Conservation (phyloP, 1,139 yeast species). For the Arxiozyma slooffiae region DNA sequence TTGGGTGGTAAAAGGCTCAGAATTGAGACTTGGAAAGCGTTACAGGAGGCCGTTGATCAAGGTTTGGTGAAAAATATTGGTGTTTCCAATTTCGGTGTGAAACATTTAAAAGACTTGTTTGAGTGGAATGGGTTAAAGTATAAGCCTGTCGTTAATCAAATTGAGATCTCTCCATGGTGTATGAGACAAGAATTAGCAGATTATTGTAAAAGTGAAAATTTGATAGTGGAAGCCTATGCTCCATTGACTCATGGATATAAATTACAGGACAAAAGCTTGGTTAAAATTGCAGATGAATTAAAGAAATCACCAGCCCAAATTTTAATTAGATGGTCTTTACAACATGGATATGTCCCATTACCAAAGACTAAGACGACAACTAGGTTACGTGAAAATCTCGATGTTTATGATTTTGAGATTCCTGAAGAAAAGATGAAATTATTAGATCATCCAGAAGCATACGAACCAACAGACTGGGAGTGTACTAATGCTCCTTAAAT, state of each 20-base stretch:
- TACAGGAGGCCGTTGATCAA: conserved; percentile 54
- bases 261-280: conserved; percentile 40
- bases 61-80: conserved; percentile 53
- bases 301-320: conserved; percentile 36
- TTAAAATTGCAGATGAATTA: conserved; percentile 32
- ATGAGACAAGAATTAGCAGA: conserved; percentile 55
- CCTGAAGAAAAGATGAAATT: conserved; percentile 37
- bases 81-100: conserved; percentile 59
- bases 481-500: conserved; percentile 44
- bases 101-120: conserved; percentile 50
- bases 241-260: conserved; percentile 59
- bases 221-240: conserved; percentile 58
- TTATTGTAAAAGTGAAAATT: conserved; percentile 42
- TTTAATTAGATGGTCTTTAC: conserved; percentile 43
- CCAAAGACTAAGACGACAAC: conserved; percentile 53
- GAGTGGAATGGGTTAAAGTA: conserved; percentile 42
- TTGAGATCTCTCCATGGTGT: conserved; percentile 70
- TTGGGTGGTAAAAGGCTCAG: conserved; percentile 43
- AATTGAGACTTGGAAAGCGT: conserved; percentile 48
- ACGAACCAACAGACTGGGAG: conserved; percentile 69
- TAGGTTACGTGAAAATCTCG: conserved; percentile 41
- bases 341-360: conserved; percentile 59
- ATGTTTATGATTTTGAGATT: conserved; percentile 43
- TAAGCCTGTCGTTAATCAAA: conserved; percentile 56
- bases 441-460: conserved; percentile 44